Conservation (phyloP, 345 rosid genomes). For the Turritis glabra region DNA sequence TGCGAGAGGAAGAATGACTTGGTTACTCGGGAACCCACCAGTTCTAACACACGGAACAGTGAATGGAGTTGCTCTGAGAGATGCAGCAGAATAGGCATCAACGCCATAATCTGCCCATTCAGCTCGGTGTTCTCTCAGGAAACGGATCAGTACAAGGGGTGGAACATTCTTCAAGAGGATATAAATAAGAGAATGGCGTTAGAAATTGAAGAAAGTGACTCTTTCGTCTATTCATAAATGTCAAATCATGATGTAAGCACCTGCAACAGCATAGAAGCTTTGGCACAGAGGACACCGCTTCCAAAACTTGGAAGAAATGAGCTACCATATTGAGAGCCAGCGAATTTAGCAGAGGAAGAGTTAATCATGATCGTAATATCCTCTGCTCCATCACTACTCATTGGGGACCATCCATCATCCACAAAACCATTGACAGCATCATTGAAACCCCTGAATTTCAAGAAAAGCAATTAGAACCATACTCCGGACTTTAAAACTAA, state of each 20-base stretch:
- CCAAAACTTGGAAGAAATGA: conserved; percentile 74
- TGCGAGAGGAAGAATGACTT: conserved; percentile 89
- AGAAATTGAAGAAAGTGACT: neutral
- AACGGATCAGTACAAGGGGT: conserved; percentile 82
- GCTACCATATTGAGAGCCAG: conserved; percentile 63
- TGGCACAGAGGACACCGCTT: conserved; percentile 92
- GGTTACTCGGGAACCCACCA: conserved; percentile 85
- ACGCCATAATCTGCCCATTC: conserved; percentile 98
- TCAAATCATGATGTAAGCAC: conserved; percentile 38
- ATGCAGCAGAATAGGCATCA: conserved; percentile 79
- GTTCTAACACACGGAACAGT: conserved; percentile 79
- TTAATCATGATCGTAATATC: conserved; percentile 84
- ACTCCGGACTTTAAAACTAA: neutral
- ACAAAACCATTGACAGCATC: conserved; percentile 91
- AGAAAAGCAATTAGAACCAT: neutral
- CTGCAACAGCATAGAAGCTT: conserved; percentile 96
- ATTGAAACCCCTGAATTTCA: conserved; percentile 77
- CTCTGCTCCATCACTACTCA: conserved; percentile 81
- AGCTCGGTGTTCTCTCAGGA: conserved; percentile 92
- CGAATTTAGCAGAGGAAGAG: conserved; percentile 68
- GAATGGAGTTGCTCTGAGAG: conserved; percentile 77
- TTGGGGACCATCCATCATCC: conserved; percentile 96
- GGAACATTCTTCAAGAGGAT: conserved; percentile 71
- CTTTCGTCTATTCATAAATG: neutral
- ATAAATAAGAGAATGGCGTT: neutral